A percentile compares a stretch with the other conserved stretches of the same genome.
Conservation (phyloP, 441 rosid species). For the Gossypium schwendimanii region DNA sequence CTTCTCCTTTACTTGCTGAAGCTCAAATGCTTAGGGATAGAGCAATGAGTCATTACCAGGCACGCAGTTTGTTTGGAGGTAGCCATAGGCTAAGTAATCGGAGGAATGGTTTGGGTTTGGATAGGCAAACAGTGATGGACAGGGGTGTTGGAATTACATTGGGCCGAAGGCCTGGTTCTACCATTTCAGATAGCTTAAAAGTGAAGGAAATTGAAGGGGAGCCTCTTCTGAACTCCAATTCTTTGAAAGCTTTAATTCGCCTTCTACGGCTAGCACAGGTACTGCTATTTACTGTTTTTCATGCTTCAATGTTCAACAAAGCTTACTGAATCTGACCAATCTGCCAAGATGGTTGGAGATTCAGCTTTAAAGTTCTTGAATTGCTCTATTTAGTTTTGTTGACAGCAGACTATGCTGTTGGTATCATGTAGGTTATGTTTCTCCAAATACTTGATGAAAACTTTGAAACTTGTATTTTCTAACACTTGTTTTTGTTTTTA, state of each 20-base stretch:
- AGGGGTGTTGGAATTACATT: conserved; percentile 89
- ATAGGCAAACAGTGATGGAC: conserved; percentile 84
- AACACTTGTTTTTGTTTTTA: conserved; percentile 20
- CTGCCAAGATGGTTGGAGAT: neutral
- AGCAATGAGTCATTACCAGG: conserved; percentile 96
- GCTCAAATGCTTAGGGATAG: conserved; percentile 95
- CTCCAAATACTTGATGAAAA: neutral
- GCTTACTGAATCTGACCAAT: conserved; percentile 4
- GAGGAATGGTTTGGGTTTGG: conserved; percentile 91
- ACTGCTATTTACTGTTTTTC: conserved; percentile 9
- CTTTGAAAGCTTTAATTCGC: conserved; percentile 74
- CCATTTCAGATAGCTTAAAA: conserved; percentile 60
- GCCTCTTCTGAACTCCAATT: conserved; percentile 67
- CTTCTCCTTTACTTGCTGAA: conserved; percentile 89
- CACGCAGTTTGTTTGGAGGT: conserved; percentile 82
- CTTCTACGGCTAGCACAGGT: conserved; percentile 90
- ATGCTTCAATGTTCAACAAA: conserved; percentile 8
- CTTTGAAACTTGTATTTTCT: conserved; percentile 12
- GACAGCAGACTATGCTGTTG: neutral
- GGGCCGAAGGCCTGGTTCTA: conserved; percentile 63
- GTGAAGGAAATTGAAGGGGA: conserved; percentile 85
- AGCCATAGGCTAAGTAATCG: conserved; percentile 70
- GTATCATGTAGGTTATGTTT: neutral
- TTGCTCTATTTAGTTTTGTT: neutral
- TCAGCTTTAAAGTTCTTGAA: neutral